Evolutionary conservation across 2,329 filamentous ascomycete genomes (phyloP).

Genomic region (Dothistroma septosporum): DNA sequence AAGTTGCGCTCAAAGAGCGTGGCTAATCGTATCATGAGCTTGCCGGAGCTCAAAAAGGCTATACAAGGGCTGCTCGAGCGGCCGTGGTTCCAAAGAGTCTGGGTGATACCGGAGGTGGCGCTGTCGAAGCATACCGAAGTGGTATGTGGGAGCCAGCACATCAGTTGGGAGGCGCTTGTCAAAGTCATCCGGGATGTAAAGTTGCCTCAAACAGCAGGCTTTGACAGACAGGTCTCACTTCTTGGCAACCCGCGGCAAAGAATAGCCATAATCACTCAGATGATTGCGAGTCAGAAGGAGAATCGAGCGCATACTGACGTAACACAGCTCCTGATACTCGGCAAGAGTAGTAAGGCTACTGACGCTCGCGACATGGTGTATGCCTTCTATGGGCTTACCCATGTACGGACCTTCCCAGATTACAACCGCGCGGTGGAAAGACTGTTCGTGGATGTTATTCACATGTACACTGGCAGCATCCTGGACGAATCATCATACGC

Average conservation of each 20-base stretch:
- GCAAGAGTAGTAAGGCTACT: conserved; percentile 30
- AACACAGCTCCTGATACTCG: conserved; percentile 31
- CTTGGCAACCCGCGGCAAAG: conserved; percentile 31
- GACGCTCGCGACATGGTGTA: conserved; percentile 32
- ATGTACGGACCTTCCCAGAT: conserved; percentile 25
- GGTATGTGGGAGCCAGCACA: conserved; percentile 14
- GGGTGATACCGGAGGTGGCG: conserved; percentile 29
- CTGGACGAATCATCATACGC: conserved; percentile 24
- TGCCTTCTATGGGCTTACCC: conserved; percentile 29
- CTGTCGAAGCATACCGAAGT: conserved; percentile 24
- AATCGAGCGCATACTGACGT: conserved; percentile 28
- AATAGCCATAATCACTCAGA: conserved; percentile 32
- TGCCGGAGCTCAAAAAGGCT: conserved; percentile 27
- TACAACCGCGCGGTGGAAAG: conserved; percentile 22
- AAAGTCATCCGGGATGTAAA: conserved; percentile 26
- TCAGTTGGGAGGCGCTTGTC: conserved; percentile 25
- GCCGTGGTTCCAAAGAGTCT: conserved; percentile 31
- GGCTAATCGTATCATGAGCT: conserved; percentile 20
- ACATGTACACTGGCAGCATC: conserved; percentile 28
- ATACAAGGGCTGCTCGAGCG: conserved; percentile 28
- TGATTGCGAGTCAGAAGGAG: conserved; percentile 28
- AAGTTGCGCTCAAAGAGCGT: conserved; percentile 23
- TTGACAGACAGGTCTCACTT: conserved; percentile 28
- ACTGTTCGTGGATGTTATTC: conserved; percentile 27
- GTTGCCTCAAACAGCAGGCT: conserved; percentile 19